Evolutionary conservation across 257 asterid species (phyloP), one percentile per base, ranked within the genome.

Genomic region (Primulina tabacum): DNA sequence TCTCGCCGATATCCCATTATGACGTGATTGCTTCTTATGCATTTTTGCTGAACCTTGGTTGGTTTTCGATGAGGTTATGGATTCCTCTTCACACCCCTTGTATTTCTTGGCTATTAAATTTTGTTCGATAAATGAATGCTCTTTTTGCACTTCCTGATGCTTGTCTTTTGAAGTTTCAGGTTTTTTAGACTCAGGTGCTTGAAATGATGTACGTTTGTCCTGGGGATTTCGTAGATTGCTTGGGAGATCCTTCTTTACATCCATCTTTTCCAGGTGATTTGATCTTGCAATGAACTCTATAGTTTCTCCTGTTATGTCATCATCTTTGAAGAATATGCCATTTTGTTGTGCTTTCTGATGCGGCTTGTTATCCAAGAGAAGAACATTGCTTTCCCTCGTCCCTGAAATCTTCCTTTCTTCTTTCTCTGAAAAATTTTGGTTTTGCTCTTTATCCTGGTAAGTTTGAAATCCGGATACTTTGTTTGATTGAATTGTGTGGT

Each of bases 51-150:
- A 37, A 24, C 65, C 66, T 40, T 57, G 82, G 75, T 71, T 88
- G 61, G 78, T 17, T 71, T 80, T 83, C 58, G 90, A 67, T 73
- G 80, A 72, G 50, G 75, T 58, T 30, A 33, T 65, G 75, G 78
- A 33, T 74, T 84, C 88, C 68, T 62, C 74, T 69, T 70, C 82
- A 18, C 70, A 75, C 11, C 67, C 80, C 78, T 83, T 84, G 2
- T 60, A 75, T 76, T 74, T 75, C 38, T 80, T 79, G 43, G 78
- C 71, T 59, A 47, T 75, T 78, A 71, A 12, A 68, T 73, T 84
- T 73, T 78, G 86, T 74, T 80, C 83, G 70, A 74, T 76, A 74
- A 64, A 68, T 60, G 68, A 85, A 65, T 82, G 79, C 60, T 69
- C 77, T 55, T 75, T 81, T 69, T 77, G 81, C 63, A 62, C 86